Percentiles rank a stretch among this genome's conserved stretches.
Conservation (phyloP, 139 green algal species). For the Pseudopediastrum boryanum region DNA sequence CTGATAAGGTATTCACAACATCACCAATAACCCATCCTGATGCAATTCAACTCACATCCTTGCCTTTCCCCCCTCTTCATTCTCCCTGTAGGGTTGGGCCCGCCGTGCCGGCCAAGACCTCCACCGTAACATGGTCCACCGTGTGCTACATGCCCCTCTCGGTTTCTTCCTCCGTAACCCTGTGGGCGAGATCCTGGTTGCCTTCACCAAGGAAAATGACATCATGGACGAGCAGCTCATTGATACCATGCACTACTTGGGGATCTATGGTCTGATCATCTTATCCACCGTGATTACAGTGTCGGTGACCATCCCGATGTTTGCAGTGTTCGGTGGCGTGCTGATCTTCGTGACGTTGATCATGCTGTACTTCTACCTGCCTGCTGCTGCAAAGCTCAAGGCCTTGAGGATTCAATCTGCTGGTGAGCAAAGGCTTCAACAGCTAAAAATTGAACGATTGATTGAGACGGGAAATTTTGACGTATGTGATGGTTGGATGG, state of each 20-base stretch:
- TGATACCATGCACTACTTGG: slow-evolving; percentile 59
- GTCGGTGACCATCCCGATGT: slow-evolving; percentile 62
- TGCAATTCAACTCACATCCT: too few species aligned
- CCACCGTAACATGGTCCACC: too few species aligned
- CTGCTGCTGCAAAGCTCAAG: slow-evolving; percentile 65
- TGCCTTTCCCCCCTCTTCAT: too few species aligned
- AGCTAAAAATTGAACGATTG: too few species aligned
- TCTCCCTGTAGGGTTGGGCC: slow-evolving; percentile 34
- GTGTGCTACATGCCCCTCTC: slow-evolving; percentile 62
- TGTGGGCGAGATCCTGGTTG: slow-evolving; percentile 65
- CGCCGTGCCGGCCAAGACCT: too few species aligned
- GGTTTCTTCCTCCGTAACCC: slow-evolving; percentile 71
- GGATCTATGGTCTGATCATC: slow-evolving; percentile 70
- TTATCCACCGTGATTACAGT: slow-evolving; percentile 67
- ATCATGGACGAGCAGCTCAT: slow-evolving; percentile 66
- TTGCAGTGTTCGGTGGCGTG: slow-evolving; percentile 53
- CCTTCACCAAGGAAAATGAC: slow-evolving; percentile 72
- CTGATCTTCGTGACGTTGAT: slow-evolving; percentile 56
- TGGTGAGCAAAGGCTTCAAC: too few species aligned
- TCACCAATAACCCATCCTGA: too few species aligned
- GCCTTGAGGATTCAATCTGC: slow-evolving; percentile 45
- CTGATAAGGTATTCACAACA: too few species aligned
- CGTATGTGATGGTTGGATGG: too few species aligned
- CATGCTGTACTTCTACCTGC: slow-evolving; percentile 65
- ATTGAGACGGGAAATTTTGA: too few species aligned